Base-by-base conservation (phyloP, 2,329 filamentous ascomycete species). In the Xylaria sp. region DNA sequence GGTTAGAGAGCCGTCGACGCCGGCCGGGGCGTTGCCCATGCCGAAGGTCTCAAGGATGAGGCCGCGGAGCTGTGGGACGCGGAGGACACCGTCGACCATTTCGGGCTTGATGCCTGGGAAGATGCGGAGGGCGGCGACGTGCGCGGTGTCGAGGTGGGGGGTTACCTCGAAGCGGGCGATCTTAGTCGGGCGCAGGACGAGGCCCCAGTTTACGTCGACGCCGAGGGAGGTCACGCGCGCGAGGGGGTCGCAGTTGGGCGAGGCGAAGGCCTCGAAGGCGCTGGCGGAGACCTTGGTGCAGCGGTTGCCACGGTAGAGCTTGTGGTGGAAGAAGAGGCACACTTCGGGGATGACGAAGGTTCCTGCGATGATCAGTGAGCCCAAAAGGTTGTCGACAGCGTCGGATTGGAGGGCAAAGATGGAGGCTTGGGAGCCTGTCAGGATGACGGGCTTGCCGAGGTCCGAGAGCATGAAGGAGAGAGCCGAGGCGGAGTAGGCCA, bases 311-410 rank as follows among this genome's bases (percentile, higher is more conserved):
- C 92, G 86, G 76, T 92, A 95, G 18, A 97, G 83, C 66, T 87
- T 91, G 76, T 95, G 90, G 75, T 94, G 91, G 80, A 97, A 97
- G 78, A 95, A 96, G 42, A 97, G 81, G 72, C 91, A 92, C 56
- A 97, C 92, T 73, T 96, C 92, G 0, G 92, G 92, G 59, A 97
- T 91, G 77, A 91, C 89, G 71, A 96, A 96, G 61, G 94, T 94
- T 39, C 91, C 91, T 2, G 92, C 92, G 58, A 96, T 88, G 70
- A 96, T 91, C 69, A 96, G 81, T 1, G 91, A 92, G 18, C 90
- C 90, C 4, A 96, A 83, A 10, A 97, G 82, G 70, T 96, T 97
- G 76, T 95, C 92, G 44, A 92, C 89, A 8, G 92, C 92, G 73
- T 97, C 92, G 55, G 89, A 94, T 74, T 96, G 92, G 30, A 96